These are phyloP conservation scores for Haplosporangium sp. DNA, from an alignment of 371 early-diverging fungal genomes.

Conservation along the genomic window DNA sequence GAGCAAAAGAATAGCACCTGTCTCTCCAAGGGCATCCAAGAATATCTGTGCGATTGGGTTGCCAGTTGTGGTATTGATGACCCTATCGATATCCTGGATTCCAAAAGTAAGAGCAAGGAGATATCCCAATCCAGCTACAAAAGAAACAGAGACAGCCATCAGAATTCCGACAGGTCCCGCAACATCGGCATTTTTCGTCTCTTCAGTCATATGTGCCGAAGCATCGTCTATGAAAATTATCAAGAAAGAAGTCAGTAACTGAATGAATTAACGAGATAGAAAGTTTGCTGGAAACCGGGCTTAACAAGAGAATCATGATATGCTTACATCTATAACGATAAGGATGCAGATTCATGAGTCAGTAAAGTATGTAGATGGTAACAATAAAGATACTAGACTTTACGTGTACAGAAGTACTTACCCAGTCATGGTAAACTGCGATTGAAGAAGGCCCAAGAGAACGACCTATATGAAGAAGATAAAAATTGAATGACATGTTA, in stretches of 20 bases:
- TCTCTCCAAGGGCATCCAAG: conserved; percentile 63
- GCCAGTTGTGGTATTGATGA: conserved; percentile 56
- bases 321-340: conserved; percentile 10
- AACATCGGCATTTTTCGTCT: conserved; percentile 70
- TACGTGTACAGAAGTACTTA: conserved; percentile 16
- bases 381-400: background rate
- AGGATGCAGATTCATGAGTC: background rate
- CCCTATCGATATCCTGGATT: conserved; percentile 61
- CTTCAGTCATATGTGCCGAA: conserved; percentile 83
- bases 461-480: conserved; percentile 32
- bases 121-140: conserved; percentile 59
- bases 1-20: conserved; percentile 64
- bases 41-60: conserved; percentile 67
- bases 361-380: no score
- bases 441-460: conserved; percentile 61
- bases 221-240: conserved; percentile 63
- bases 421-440: conserved; percentile 63
- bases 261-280: no score
- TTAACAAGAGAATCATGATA: background rate
- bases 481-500: background rate
- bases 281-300: background rate
- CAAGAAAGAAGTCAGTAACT: background rate
- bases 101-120: conserved; percentile 57
- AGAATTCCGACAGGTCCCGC: conserved; percentile 76
- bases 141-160: conserved; percentile 60